A percentile compares a stretch with the other conserved stretches of the same genome.
Conservation (phyloP, 2,329 filamentous ascomycete genomes). For the Botrytis tulipae region DNA sequence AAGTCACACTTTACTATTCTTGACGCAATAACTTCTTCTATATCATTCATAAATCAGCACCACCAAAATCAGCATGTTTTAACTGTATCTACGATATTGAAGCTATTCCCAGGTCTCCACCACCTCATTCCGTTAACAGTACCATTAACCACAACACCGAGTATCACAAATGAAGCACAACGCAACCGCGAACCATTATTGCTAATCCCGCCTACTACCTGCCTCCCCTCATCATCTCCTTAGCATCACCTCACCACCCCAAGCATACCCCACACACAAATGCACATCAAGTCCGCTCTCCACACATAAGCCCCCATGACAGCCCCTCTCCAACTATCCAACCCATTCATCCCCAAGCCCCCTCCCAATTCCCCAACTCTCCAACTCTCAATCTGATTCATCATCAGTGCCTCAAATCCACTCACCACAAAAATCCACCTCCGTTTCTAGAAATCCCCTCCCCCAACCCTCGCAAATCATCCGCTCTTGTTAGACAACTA, state of each 20-base stretch:
- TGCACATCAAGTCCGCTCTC: neutral
- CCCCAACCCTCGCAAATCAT: neutral
- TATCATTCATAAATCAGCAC: neutral
- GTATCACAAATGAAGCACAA: neutral
- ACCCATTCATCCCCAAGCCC: neutral
- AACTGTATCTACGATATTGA: neutral
- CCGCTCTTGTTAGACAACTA: too few species aligned
- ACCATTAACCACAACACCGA: neutral
- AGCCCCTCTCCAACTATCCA: neutral
- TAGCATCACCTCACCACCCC: neutral
- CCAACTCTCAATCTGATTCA: neutral
- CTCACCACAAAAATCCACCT: neutral
- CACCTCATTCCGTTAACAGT: neutral
- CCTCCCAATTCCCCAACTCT: neutral
- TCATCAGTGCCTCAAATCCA: neutral
- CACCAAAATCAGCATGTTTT: neutral
- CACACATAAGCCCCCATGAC: fast-evolving
- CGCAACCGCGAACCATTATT: neutral
- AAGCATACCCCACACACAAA: neutral
- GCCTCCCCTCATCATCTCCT: neutral
- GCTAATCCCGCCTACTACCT: neutral
- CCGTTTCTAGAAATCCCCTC: neutral
- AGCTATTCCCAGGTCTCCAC: neutral
- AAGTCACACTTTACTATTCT: neutral
- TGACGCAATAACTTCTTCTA: neutral